Evolutionary conservation across 768 basidiomycete species (phyloP).

Genomic region (Hirschioporus abietinus): DNA sequence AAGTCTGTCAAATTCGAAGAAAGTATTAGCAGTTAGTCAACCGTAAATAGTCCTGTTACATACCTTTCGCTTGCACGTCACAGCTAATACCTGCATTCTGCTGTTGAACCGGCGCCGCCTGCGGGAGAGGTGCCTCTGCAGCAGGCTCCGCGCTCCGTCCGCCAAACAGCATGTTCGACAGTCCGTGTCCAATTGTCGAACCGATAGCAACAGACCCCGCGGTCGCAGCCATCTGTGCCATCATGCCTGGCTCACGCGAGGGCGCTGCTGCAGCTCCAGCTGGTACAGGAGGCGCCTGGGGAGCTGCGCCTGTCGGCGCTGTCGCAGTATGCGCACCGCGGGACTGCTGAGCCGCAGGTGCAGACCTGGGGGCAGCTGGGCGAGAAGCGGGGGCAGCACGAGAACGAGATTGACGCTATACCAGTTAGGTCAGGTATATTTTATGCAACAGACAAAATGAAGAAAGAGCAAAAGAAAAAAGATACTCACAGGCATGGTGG

Average conservation of each 20-base stretch:
- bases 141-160: conserved; percentile 44
- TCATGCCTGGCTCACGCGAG: conserved; percentile 59
- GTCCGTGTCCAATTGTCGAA: conserved; percentile 84
- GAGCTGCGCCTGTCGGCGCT: conserved; percentile 29
- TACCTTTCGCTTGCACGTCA: conserved; percentile 79
- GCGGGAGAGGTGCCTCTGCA: conserved; percentile 36
- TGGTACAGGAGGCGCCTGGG: conserved; percentile 28
- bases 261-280: conserved; percentile 28
- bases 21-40: conserved; percentile 1
- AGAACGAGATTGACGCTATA: conserved; percentile 70
- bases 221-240: conserved; percentile 84
- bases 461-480: conserved; percentile 1
- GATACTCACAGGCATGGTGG: conserved; percentile 45
- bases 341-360: conserved; percentile 41
- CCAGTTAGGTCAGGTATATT: neutral
- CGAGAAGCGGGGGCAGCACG: conserved; percentile 38
- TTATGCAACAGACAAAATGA: conserved; percentile 6
- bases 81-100: conserved; percentile 48
- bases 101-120: conserved; percentile 43
- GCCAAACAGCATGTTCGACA: conserved; percentile 87
- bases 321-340: conserved; percentile 46
- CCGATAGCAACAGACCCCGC: conserved; percentile 88
- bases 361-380: conserved; percentile 37
- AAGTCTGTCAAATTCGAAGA: conserved; percentile 48
- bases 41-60: conserved; percentile 13